Base-by-base conservation (phyloP, 257 asterid genomes). In the Solanum acaule region DNA sequence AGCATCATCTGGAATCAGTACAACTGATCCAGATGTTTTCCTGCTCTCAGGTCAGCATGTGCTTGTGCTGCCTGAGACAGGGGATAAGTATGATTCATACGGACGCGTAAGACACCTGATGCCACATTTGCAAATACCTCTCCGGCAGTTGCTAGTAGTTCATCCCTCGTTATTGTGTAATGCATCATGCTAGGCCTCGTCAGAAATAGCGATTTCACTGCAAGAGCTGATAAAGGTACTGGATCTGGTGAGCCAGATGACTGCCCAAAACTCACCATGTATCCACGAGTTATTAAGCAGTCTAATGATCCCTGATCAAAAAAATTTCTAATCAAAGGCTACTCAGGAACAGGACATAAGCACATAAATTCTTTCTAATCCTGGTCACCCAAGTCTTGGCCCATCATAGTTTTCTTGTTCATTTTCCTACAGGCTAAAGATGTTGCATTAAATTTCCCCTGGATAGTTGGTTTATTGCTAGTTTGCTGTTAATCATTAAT, bases 221-320 rank as follows among this genome's bases (percentile, higher is more conserved):
- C 93, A 42, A 97, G 94, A 42, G 96, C 93, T 1, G 99, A 90
- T 85, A 94, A 75, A n/a, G 96, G 96, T 59, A 94, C 87, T 2
- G 98, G 98, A 33, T 95, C 99, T 38, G 98, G 96, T 6, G 89
- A 37, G 20, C 98, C 99, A 2, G 99, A 96, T 38, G 99, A 91
- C 92, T 96, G 99, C 15, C 99, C 99, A 22, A 95, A 96, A 88
- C 90, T 94, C 90, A 97, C 98, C 99, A 97, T 91, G 94, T 92
- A 92, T 61, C 99, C 99, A 23, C 98, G 97, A 16, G 90, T 25
- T 90, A 95, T 97, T 91, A 97, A 91, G 91, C 98, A 95, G 40
- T 95, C 95, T 88, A 97, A 86, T 15, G 99, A 97, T 77, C 99
- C 98, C 99, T 97, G 92, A 84, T 86, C 76, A 87, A 79, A 16